Evolutionary conservation across 768 basidiomycete species (phyloP), one percentile per base, ranked within the genome.

Genomic region (Mycena alexandri): DNA sequence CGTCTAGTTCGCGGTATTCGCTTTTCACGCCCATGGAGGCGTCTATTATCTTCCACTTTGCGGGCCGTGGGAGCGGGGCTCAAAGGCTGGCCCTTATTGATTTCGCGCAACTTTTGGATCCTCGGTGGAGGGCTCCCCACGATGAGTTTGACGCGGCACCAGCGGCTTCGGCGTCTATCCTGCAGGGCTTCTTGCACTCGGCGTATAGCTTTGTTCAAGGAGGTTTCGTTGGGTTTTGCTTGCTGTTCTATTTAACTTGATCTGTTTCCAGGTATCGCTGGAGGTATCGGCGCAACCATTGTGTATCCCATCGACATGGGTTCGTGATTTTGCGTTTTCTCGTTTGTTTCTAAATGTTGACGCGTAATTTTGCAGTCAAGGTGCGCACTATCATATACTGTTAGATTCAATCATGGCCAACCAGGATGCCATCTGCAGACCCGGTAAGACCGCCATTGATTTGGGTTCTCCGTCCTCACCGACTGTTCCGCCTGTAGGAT

Each of bases 21-120:
- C 86, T 97, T 58, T 98, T 98, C 79, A 96, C 95, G 0, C 97
- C 97, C 5, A 97, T 98, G 94, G 97, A 99, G 79, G 95, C 93
- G n/a, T 89, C 92, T 59, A 98, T 99, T 74, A 90, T 99, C 74
- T 99, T 98, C 82, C 97, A 99, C 79, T 99, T 98, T 81, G 96
- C 96, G 29, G 91, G 93, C 14, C 88, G 95, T 52, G 96, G 96
- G 16, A 81, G 84, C 50, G 81, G 83, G 4, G 82, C 82, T 52
- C 88, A 90, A 73, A 87, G 95, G 22, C 86, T 99, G 57, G 88
- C 95, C 12, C 79, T 97, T 43, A 79, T 93, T 48, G 98, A 99
- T 78, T 99, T 99, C 79, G 94, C 91, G 21, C 94, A 96, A 74
- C 80, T 99, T 24, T 81, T 99, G 60, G 96, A 99, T 76, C 94